Percentiles rank a stretch among this genome's conserved stretches.
Conservation (phyloP, 2,329 filamentous ascomycete genomes). For the Penicillium sp. region DNA sequence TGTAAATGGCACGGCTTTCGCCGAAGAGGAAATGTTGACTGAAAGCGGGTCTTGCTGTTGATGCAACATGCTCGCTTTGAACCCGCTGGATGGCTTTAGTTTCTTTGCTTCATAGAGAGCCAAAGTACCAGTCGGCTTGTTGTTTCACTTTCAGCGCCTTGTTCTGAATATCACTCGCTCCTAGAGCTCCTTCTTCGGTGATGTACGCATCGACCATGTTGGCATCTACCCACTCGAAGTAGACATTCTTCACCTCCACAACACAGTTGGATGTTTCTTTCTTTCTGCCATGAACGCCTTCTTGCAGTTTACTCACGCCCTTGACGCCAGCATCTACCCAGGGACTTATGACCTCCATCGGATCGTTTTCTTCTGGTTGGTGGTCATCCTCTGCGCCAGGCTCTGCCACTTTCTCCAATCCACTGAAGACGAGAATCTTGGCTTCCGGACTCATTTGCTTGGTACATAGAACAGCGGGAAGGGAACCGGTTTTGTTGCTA, state of each 20-base stretch:
- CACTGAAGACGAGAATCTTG: slow-evolving; percentile 59
- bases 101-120: background rate
- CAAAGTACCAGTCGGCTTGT: slow-evolving; percentile 24
- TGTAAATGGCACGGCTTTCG: background rate
- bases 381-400: slow-evolving; percentile 51
- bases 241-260: slow-evolving; percentile 49
- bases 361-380: slow-evolving; percentile 57
- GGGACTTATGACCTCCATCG: slow-evolving; percentile 50
- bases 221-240: slow-evolving; percentile 63
- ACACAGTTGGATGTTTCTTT: slow-evolving; percentile 17
- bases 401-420: slow-evolving; percentile 62
- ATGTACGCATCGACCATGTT: slow-evolving; percentile 56
- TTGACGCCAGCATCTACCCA: slow-evolving; percentile 46
- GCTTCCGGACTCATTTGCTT: slow-evolving; percentile 50
- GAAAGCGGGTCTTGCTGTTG: background rate
- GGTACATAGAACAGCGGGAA: slow-evolving; percentile 59
- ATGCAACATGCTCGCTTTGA: background rate
- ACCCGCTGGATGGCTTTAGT: background rate
- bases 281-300: slow-evolving; percentile 10
- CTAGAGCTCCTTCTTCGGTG: slow-evolving; percentile 54
- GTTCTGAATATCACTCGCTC: slow-evolving; percentile 22
- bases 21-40: background rate
- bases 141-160: slow-evolving; percentile 25
- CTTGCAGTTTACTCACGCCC: slow-evolving; percentile 25
- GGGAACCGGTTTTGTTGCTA: slow-evolving; percentile 67